phyloP scores from a whole-genome alignment of 495 filamentous ascomycete genomes.

The Penicillium manginii region DNA sequence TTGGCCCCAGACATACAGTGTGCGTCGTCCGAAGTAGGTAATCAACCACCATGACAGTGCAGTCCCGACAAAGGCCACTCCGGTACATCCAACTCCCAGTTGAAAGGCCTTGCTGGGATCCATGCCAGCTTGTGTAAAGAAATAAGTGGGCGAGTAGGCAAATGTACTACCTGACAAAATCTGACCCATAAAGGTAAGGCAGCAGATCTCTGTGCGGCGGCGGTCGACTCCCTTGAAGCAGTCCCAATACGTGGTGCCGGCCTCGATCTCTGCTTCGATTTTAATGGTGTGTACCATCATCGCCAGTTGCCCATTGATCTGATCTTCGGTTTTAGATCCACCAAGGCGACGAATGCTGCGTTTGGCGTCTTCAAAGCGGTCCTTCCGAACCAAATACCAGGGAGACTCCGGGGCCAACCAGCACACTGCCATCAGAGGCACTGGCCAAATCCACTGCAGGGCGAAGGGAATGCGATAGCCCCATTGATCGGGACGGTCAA shows the following conservation, averaged over 20 bases:
- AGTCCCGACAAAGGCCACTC: conserved; percentile 63
- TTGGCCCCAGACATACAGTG: conserved; percentile 69
- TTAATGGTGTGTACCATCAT: conserved; percentile 66
- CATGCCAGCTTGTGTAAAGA: conserved; percentile 72
- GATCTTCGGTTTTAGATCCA: conserved; percentile 52
- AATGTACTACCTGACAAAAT: conserved; percentile 72
- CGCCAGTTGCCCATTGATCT: conserved; percentile 49
- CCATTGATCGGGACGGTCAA: conserved; percentile 36
- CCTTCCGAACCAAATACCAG: conserved; percentile 66
- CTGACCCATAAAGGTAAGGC: conserved; percentile 72
- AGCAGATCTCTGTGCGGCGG: conserved; percentile 73
- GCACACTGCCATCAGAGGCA: conserved; percentile 58
- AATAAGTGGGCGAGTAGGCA: conserved; percentile 72
- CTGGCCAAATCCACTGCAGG: conserved; percentile 69
- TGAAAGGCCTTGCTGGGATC: conserved; percentile 55
- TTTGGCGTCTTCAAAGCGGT: conserved; percentile 50
- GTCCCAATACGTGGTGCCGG: conserved; percentile 63
- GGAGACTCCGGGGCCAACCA: conserved; percentile 65
- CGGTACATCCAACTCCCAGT: conserved; percentile 52
- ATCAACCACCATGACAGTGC: conserved; percentile 57
- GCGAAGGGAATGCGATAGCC: conserved; percentile 62
- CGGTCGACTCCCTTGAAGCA: conserved; percentile 73
- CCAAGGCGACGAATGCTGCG: conserved; percentile 44
- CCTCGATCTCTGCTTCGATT: conserved; percentile 60
- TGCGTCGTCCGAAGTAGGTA: conserved; percentile 59